Percentiles rank a stretch among this genome's conserved stretches.
phyloP scores from a whole-genome alignment of 192 early-diverging fungal species.

The Rhizophagus prolifer region DNA sequence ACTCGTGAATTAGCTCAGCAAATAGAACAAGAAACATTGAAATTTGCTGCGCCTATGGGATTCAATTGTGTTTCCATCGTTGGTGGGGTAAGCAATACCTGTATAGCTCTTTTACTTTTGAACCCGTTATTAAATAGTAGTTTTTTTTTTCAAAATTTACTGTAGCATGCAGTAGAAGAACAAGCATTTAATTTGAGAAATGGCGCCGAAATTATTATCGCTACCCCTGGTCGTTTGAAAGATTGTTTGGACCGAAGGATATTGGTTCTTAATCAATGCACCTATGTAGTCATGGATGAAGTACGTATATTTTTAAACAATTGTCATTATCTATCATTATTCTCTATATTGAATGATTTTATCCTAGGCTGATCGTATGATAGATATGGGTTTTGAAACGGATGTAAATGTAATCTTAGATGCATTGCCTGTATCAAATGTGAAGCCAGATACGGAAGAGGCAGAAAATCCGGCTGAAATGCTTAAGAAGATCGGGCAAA shows the following conservation, averaged over 20 bases:
- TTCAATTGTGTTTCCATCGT: slow-evolving; percentile 84
- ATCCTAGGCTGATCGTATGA: slow-evolving; percentile 82
- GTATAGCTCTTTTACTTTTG: not conserved
- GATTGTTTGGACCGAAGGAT: slow-evolving; percentile 90
- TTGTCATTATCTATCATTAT: no score
- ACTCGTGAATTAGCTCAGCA: slow-evolving; percentile 97
- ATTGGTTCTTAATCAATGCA: slow-evolving; percentile 89
- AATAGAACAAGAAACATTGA: slow-evolving; percentile 90
- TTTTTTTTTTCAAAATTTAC: slow-evolving; percentile 31
- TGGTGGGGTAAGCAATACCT: slow-evolving; percentile 55
- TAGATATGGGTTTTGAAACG: slow-evolving; percentile 92
- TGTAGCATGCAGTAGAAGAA: slow-evolving; percentile 80
- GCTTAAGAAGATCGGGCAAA: slow-evolving; percentile 35
- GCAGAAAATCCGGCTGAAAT: slow-evolving; percentile 58
- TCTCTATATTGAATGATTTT: not conserved
- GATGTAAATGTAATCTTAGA: slow-evolving; percentile 97
- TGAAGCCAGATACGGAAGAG: slow-evolving; percentile 81
- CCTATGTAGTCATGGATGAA: slow-evolving; percentile 99
- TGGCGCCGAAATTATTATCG: slow-evolving; percentile 96
- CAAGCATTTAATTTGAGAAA: slow-evolving; percentile 87
- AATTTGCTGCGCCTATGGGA: slow-evolving; percentile 85
- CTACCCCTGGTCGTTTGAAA: slow-evolving; percentile 93
- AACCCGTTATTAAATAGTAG: not conserved
- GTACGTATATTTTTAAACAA: slow-evolving; percentile 11
- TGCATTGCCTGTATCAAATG: slow-evolving; percentile 85